A percentile compares a stretch with the other conserved stretches of the same genome.
Evolutionary conservation across 176 grass and related monocot genomes (phyloP).

Genomic region (Avena sativa): DNA sequence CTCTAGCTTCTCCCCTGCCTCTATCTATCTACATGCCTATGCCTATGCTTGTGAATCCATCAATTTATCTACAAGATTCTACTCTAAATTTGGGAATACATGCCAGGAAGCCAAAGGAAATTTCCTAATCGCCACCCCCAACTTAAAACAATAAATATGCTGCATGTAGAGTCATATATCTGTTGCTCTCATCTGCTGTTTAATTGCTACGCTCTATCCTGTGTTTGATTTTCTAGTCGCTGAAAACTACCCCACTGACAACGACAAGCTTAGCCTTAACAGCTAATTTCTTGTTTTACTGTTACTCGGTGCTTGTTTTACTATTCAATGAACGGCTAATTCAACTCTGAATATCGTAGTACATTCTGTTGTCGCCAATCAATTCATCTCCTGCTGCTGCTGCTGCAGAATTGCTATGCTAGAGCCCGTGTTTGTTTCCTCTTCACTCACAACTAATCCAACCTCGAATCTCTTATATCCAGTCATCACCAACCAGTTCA

Average conservation of each 20-base stretch:
- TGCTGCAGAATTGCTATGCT: background rate
- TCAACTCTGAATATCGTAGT: no score
- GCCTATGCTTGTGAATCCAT: background rate
- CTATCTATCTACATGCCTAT: background rate
- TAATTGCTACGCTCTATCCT: background rate
- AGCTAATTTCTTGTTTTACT: no score
- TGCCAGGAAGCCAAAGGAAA: background rate
- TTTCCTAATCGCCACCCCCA: background rate
- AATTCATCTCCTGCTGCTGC: background rate
- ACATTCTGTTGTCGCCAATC: no score
- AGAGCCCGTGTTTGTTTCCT: background rate
- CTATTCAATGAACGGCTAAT: no score
- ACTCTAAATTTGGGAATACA: background rate
- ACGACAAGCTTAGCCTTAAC: no score
- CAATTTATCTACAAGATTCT: background rate
- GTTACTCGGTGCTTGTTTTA: no score
- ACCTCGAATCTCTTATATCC: background rate
- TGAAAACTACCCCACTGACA: background rate
- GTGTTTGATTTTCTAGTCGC: background rate
- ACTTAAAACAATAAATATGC: background rate
- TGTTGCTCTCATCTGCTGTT: background rate
- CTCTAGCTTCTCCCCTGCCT: background rate
- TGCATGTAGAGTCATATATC: no score
- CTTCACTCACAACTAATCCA: background rate
- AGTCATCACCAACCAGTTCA: constrained; percentile 60